phyloP scores from a whole-genome alignment of 2,329 filamentous ascomycete species.

The Dothidotthia symphoricarpi region DNA sequence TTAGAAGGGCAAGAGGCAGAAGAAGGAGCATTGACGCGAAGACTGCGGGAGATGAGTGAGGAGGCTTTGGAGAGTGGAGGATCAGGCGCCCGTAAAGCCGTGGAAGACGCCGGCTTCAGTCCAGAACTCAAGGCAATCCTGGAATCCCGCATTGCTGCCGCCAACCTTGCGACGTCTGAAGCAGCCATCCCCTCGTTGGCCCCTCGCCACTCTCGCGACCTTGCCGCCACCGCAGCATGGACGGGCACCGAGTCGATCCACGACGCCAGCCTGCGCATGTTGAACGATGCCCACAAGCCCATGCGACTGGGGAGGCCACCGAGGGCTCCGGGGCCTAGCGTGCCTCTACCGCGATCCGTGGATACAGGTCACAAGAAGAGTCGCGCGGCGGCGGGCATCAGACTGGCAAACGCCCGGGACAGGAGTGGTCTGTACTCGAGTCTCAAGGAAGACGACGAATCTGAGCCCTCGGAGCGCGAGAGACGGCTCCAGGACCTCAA shows the following conservation, averaged over 20 bases:
- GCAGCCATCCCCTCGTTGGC: conserved; percentile 59
- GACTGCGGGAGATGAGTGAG: conserved; percentile 60
- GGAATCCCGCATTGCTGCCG: conserved; percentile 58
- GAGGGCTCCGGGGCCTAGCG: conserved; percentile 18
- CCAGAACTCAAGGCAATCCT: conserved; percentile 59
- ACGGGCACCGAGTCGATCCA: conserved; percentile 70
- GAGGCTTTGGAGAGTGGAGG: conserved; percentile 57
- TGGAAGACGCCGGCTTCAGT: conserved; percentile 63
- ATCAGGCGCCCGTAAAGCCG: conserved; percentile 54
- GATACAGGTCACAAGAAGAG: conserved; percentile 41
- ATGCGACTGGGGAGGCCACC: conserved; percentile 23
- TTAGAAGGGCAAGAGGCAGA: conserved; percentile 15
- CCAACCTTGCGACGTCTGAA: conserved; percentile 57
- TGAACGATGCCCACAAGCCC: conserved; percentile 61
- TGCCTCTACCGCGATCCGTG: conserved; percentile 27
- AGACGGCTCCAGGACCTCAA: conserved; percentile 70
- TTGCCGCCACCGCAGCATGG: conserved; percentile 71
- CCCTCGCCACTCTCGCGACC: conserved; percentile 65
- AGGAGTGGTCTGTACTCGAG: conserved; percentile 56
- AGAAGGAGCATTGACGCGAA: conserved; percentile 58
- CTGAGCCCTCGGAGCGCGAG: conserved; percentile 64
- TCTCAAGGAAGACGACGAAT: conserved; percentile 51
- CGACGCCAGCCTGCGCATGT: conserved; percentile 79
- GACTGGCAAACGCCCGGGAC: conserved; percentile 60
- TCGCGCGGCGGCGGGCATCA: conserved; percentile 35